These are phyloP conservation scores for Colletotrichum camelliae DNA, from an alignment of 2,329 filamentous ascomycete genomes.

Conservation along the genomic window DNA sequence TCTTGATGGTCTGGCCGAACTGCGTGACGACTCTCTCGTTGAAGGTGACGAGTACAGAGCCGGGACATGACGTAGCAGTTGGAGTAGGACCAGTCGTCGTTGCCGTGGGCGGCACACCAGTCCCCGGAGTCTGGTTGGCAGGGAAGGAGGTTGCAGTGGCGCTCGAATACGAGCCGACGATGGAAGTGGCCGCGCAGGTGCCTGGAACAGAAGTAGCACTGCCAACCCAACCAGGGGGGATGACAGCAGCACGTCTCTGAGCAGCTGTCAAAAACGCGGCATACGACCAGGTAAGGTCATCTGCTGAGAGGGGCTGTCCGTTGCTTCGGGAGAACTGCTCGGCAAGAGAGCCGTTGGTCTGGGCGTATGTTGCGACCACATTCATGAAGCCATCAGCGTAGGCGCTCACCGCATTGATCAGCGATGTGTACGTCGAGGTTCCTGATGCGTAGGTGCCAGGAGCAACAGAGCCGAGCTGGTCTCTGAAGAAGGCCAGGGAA, in stretches of 20 bases:
- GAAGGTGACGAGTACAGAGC: slow-evolving; percentile 67
- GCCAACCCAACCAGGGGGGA: slow-evolving; percentile 64
- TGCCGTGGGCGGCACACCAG: slow-evolving; percentile 26
- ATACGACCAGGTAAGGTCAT: slow-evolving; percentile 77
- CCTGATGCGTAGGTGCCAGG: slow-evolving; percentile 65
- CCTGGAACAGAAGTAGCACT: slow-evolving; percentile 52
- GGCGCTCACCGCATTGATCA: slow-evolving; percentile 61
- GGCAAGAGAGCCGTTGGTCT: slow-evolving; percentile 65
- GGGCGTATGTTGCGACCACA: slow-evolving; percentile 67
- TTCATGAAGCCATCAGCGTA: slow-evolving; percentile 68
- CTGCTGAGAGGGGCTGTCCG: slow-evolving; percentile 64
- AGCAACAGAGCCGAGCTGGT: slow-evolving; percentile 62
- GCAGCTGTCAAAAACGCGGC: slow-evolving; percentile 71
- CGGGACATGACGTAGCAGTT: slow-evolving; percentile 33
- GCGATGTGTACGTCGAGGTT: slow-evolving; percentile 53
- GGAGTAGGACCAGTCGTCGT: slow-evolving; percentile 29
- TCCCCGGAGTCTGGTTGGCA: slow-evolving; percentile 48
- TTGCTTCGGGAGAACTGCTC: slow-evolving; percentile 68
- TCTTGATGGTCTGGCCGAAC: slow-evolving; percentile 68
- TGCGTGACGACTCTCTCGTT: slow-evolving; percentile 60
- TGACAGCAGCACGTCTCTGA: slow-evolving; percentile 57
- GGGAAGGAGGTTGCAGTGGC: slow-evolving; percentile 56
- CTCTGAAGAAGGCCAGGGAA: slow-evolving; percentile 75
- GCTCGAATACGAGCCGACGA: slow-evolving; percentile 55
- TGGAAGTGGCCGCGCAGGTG: slow-evolving; percentile 51